phyloP scores from a whole-genome alignment of 352 stramenopile genomes.

The Pythium pyrilobum region DNA sequence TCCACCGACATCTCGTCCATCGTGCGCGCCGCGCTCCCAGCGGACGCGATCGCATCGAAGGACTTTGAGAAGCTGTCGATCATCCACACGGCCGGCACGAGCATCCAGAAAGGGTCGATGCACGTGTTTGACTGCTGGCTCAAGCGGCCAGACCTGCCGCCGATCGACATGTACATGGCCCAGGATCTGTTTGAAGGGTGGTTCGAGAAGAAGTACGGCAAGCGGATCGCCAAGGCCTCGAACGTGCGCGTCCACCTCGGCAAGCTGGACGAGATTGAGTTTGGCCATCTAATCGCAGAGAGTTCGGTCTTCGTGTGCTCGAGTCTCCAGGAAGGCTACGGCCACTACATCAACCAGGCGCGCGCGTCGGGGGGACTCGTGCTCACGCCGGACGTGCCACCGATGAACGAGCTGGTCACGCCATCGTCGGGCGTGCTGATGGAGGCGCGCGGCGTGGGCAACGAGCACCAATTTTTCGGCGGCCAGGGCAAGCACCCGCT shows the following conservation, averaged over 20 bases:
- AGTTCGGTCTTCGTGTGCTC: slow-evolving; percentile 49
- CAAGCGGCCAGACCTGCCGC: slow-evolving; percentile 32
- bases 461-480: slow-evolving; percentile 43
- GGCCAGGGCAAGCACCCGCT: slow-evolving; percentile 27
- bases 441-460: slow-evolving; percentile 21
- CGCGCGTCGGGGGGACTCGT: slow-evolving; percentile 35
- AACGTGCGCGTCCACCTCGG: slow-evolving; percentile 30
- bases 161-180: slow-evolving; percentile 42
- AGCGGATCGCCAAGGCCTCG: neutral
- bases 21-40: neutral
- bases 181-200: slow-evolving; percentile 31
- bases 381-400: slow-evolving; percentile 37
- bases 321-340: slow-evolving; percentile 49
- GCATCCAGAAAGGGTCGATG: slow-evolving; percentile 43
- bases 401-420: slow-evolving; percentile 64
- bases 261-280: slow-evolving; percentile 27
- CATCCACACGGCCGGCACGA: slow-evolving; percentile 42
- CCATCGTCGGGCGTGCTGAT: slow-evolving; percentile 36
- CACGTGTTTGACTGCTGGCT: slow-evolving; percentile 51
- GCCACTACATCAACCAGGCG: slow-evolving; percentile 63
- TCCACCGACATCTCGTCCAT: slow-evolving; percentile 35
- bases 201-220: slow-evolving; percentile 29
- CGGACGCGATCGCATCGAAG: neutral
- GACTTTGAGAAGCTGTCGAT: slow-evolving; percentile 43
- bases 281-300: slow-evolving; percentile 46